These are phyloP conservation scores for Anisodus tanguticus DNA, from an alignment of 257 asterid species.

Conservation along the genomic window DNA sequence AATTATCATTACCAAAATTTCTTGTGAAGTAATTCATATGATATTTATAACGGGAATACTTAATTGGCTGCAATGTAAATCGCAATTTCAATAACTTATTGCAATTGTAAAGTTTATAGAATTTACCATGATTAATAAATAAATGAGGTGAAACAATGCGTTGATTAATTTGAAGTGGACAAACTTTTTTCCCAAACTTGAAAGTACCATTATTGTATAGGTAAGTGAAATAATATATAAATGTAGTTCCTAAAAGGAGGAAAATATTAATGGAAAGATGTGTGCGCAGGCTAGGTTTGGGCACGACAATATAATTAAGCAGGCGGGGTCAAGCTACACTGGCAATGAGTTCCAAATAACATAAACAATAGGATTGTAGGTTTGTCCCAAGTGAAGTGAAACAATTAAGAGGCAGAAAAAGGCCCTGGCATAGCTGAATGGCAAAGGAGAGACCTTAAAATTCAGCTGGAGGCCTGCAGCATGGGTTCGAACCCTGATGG, in stretches of 20 bases:
- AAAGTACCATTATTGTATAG: not conserved
- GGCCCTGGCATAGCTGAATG: too few relatives aligned
- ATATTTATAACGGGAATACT: too few relatives aligned
- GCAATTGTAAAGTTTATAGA: not conserved
- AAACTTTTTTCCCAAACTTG: too few relatives aligned
- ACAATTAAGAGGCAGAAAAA: not conserved
- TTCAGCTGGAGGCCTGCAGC: too few relatives aligned
- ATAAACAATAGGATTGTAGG: slow-evolving; percentile 30
- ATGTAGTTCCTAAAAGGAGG: not conserved
- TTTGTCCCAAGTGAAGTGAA: slow-evolving; percentile 33
- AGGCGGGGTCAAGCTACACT: slow-evolving; percentile 20
- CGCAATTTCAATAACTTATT: not conserved
- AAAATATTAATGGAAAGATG: not conserved
- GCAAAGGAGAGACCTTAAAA: too few relatives aligned
- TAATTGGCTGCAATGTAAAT: not conserved
- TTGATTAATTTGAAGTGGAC: too few relatives aligned
- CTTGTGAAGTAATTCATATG: not conserved
- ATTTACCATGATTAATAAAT: too few relatives aligned
- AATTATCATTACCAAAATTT: not conserved
- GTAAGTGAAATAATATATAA: not conserved
- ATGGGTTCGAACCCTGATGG: too few relatives aligned
- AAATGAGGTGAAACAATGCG: not conserved
- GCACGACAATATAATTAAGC: not conserved
- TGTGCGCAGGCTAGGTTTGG: not conserved
- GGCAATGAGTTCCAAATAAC: slow-evolving; percentile 24